These are phyloP conservation scores for Saturnispora hagleri DNA, from an alignment of 805 yeast genomes.

Conservation along the genomic window DNA sequence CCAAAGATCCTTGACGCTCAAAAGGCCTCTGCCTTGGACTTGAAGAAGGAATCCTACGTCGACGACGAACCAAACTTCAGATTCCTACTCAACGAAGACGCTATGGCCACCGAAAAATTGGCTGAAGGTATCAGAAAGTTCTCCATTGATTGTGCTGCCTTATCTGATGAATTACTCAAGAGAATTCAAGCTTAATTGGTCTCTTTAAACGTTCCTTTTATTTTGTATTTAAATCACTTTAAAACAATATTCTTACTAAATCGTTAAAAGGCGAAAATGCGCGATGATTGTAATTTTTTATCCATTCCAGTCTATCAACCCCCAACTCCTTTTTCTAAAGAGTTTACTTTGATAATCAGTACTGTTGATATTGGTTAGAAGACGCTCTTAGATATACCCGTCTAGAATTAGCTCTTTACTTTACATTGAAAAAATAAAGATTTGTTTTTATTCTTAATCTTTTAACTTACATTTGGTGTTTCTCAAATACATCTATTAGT, in stretches of 20 bases:
- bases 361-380: background rate
- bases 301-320: background rate
- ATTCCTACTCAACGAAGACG: slow-evolving; percentile 86
- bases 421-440: background rate
- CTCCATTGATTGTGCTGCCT: slow-evolving; percentile 84
- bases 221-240: background rate
- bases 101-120: slow-evolving; percentile 97
- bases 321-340: background rate
- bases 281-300: background rate
- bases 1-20: slow-evolving; percentile 74
- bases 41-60: slow-evolving; percentile 68
- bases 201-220: background rate
- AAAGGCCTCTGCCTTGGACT: slow-evolving; percentile 44
- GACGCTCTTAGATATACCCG: no score
- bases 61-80: slow-evolving; percentile 88
- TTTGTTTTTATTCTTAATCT: background rate
- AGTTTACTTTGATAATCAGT: background rate
- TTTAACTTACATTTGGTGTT: background rate
- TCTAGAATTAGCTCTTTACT: no score
- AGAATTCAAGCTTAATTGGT: slow-evolving; percentile 23
- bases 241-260: background rate
- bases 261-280: background rate
- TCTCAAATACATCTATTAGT: background rate
- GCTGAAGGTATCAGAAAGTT: slow-evolving; percentile 97
- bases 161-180: slow-evolving; percentile 56